These are phyloP conservation scores for Plasmodium vinckei DNA, from an alignment of 169 alveolate genomes.

Conservation along the genomic window DNA sequence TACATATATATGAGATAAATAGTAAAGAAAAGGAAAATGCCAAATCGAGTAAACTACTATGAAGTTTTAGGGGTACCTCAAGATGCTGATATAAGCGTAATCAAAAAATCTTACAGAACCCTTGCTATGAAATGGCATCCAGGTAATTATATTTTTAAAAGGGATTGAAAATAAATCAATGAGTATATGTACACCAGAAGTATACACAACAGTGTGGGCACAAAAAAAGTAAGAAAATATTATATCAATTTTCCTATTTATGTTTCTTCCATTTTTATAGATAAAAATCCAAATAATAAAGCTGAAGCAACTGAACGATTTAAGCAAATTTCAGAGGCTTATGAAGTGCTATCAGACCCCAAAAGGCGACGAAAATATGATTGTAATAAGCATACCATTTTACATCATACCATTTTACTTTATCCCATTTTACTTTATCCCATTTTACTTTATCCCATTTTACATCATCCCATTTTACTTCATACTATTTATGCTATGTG, in stretches of 20 bases:
- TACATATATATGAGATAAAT: not conserved
- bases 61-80: slow-evolving; percentile 82
- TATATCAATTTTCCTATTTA: not conserved
- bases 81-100: slow-evolving; percentile 76
- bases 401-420: not conserved
- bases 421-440: too few relatives aligned
- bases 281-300: slow-evolving; percentile 78
- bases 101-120: slow-evolving; percentile 80
- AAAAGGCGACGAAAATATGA: slow-evolving; percentile 80
- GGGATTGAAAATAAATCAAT: not conserved
- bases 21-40: slow-evolving; percentile 17
- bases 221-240: not conserved
- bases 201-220: not conserved
- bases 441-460: too few relatives aligned
- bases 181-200: not conserved
- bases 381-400: slow-evolving; percentile 41
- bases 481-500: not conserved
- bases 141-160: slow-evolving; percentile 66
- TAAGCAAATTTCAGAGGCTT: slow-evolving; percentile 82
- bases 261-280: slow-evolving; percentile 26
- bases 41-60: slow-evolving; percentile 75
- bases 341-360: slow-evolving; percentile 82
- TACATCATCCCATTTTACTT: not conserved
- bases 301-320: slow-evolving; percentile 83
- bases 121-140: slow-evolving; percentile 85